Conservation (phyloP, 2,329 filamentous ascomycete genomes). For the Venturia carpophila region DNA sequence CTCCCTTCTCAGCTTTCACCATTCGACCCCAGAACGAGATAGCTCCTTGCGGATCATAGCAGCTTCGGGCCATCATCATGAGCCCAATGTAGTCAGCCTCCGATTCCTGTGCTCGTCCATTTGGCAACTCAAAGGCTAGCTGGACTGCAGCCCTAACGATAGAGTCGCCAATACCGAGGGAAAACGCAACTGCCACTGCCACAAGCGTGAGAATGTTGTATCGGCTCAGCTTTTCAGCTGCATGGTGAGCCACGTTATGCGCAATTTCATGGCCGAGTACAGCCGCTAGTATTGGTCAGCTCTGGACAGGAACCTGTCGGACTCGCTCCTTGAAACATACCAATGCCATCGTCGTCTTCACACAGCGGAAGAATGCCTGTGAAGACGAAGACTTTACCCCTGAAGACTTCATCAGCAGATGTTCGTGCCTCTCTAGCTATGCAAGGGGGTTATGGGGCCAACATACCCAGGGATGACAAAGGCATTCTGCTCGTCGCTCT, state of each 20-base stretch:
- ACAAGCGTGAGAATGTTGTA: slow-evolving; percentile 33
- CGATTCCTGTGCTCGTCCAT: slow-evolving; percentile 61
- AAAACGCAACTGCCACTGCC: slow-evolving; percentile 30
- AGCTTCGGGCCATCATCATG: slow-evolving; percentile 74
- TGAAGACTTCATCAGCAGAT: slow-evolving; percentile 21
- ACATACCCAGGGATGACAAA: slow-evolving; percentile 62
- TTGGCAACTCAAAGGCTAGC: slow-evolving; percentile 58
- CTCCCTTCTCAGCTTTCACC: slow-evolving; percentile 44
- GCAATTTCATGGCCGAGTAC: slow-evolving; percentile 75
- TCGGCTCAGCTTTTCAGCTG: slow-evolving; percentile 54
- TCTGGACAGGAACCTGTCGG: neutral
- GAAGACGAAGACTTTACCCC: slow-evolving; percentile 73
- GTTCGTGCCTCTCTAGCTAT: slow-evolving; percentile 1
- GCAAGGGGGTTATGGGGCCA: neutral
- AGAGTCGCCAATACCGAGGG: slow-evolving; percentile 39
- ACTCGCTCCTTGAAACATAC: neutral
- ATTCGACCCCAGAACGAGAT: slow-evolving; percentile 55
- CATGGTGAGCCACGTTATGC: slow-evolving; percentile 63
- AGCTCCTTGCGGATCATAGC: slow-evolving; percentile 63
- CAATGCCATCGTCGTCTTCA: slow-evolving; percentile 56
- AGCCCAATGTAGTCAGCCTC: slow-evolving; percentile 76
- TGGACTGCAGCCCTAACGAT: slow-evolving; percentile 44
- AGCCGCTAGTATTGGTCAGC: slow-evolving; percentile 41
- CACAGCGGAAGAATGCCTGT: slow-evolving; percentile 65
- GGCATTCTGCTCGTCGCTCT: slow-evolving; percentile 61